A percentile compares a stretch with the other conserved stretches of the same genome.
These are phyloP conservation scores for Colletotrichum salicis DNA, from an alignment of 2,329 filamentous ascomycete species.

Conservation along the genomic window DNA sequence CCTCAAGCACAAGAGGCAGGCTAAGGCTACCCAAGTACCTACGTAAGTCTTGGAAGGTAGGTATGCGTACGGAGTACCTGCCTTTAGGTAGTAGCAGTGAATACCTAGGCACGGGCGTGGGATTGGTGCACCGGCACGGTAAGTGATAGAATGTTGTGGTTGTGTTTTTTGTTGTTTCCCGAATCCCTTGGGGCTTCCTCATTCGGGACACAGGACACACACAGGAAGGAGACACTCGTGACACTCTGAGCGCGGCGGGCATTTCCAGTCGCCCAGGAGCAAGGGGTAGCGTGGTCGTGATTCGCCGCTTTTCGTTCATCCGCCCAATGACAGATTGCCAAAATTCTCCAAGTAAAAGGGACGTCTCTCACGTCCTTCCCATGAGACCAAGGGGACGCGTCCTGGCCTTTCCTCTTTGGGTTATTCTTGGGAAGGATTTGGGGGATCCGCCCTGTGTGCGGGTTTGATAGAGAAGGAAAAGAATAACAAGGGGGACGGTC, in stretches of 20 bases:
- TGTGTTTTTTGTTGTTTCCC: slow-evolving; percentile 24
- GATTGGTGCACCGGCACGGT: slow-evolving; percentile 13
- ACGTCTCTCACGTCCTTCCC: slow-evolving; percentile 1
- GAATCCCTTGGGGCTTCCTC: slow-evolving; percentile 11
- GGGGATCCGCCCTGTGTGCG: slow-evolving; percentile 14
- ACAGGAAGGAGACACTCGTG: slow-evolving; percentile 1
- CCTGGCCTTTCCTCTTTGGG: slow-evolving; percentile 15
- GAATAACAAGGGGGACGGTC: neutral
- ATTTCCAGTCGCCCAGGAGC: slow-evolving; percentile 28
- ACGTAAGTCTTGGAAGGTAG: no score
- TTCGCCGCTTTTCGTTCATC: slow-evolving; percentile 18
- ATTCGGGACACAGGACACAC: neutral
- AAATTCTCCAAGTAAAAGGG: slow-evolving; percentile 32
- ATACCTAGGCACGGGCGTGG: neutral
- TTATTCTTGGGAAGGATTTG: neutral
- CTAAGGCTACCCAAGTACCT: no score
- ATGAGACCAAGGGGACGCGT: slow-evolving; percentile 31
- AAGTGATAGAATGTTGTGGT: slow-evolving; percentile 18
- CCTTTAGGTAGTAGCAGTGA: no score
- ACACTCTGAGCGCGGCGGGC: slow-evolving; percentile 9
- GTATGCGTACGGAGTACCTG: no score
- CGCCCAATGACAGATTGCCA: slow-evolving; percentile 27
- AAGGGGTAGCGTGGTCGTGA: slow-evolving; percentile 30
- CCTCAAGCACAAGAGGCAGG: neutral
- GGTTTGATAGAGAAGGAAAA: neutral